Percentiles rank a stretch among this genome's conserved stretches.
These are phyloP conservation scores for Chamaecrista fasciculata DNA, from an alignment of 306 rosid genomes.

Conservation along the genomic window DNA sequence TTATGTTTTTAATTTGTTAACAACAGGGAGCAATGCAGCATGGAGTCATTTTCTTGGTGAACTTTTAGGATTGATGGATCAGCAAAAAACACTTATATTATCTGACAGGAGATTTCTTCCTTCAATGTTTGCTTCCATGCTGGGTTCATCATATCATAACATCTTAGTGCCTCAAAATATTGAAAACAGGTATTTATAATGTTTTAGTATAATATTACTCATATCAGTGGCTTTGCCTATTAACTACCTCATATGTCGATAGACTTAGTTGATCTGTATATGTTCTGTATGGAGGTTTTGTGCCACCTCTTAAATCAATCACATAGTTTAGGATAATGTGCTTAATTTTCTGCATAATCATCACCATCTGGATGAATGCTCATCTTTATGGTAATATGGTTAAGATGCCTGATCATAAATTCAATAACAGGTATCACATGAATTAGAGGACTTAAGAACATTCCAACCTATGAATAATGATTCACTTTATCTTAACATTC, in stretches of 20 bases:
- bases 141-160: slow-evolving; percentile 55
- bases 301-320: neutral
- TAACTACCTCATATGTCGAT: slow-evolving; percentile 8
- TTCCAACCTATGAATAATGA: neutral
- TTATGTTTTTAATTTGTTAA: slow-evolving; percentile 22
- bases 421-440: neutral
- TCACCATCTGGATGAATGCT: neutral
- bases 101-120: slow-evolving; percentile 75
- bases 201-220: no score
- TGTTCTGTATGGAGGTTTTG: neutral
- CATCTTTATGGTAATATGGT: neutral
- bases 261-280: slow-evolving; percentile 23
- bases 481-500: neutral
- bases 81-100: slow-evolving; percentile 72
- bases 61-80: slow-evolving; percentile 56
- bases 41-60: slow-evolving; percentile 70
- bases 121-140: slow-evolving; percentile 61
- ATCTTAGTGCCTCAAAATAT: slow-evolving; percentile 65
- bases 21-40: slow-evolving; percentile 61
- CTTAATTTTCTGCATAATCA: neutral
- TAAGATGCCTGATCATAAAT: neutral
- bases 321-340: neutral
- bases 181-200: slow-evolving; percentile 57
- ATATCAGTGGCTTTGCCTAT: no score
- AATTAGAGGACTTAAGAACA: neutral